Evolutionary conservation across 1,284 basidiomycete species (phyloP), one percentile per base, ranked within the genome.

Genomic region (Tilletia indica): DNA sequence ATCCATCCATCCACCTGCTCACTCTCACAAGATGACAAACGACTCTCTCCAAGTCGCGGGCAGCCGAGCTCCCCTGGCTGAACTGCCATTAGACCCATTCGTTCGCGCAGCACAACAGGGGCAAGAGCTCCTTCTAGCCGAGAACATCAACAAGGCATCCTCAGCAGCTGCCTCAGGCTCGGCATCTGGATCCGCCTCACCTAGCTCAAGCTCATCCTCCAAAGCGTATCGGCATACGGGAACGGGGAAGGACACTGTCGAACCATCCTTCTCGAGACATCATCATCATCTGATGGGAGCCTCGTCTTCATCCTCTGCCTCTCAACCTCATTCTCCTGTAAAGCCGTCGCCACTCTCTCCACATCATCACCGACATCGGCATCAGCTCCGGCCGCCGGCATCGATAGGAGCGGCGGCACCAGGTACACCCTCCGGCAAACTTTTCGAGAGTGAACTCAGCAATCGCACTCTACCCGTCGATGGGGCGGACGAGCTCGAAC

Each of bases 281-380:
- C 42, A 45, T 45, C 42, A 45, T 14, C 42, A 45, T 14, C 14
- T 45, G 42, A 45, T 8, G 42, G 42, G 42, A 45, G 6, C 42
- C 0, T 45, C 42, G 9, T 45, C 42, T 9, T 45, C 42, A 1
- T n/a, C 51, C 16, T 9, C 51, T 25, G 51, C 19, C 4, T 58
- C 56, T 31, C 56, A 12, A 8, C 61, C 61, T 12, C 61, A 64
- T 16, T 64, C 61, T 11, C 61, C 61, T 34, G 38, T 64, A 14
- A 64, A 64, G 5, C 61, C 61, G 14, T 64, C 61, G 12, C 61
- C 61, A 16, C 61, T 64, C 61, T 64, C 61, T 14, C 61, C 61
- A n/a, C 61, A 64, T 34, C 31, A 25, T 34, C 34, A 64, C 36
- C 61, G 61, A 9, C 51, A 54, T 54, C 16, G n/a, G 11, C 51